A percentile compares a stretch with the other conserved stretches of the same genome.
Evolutionary conservation across 139 green algal species (phyloP).

Genomic region (Chlamydomonas incerta): DNA sequence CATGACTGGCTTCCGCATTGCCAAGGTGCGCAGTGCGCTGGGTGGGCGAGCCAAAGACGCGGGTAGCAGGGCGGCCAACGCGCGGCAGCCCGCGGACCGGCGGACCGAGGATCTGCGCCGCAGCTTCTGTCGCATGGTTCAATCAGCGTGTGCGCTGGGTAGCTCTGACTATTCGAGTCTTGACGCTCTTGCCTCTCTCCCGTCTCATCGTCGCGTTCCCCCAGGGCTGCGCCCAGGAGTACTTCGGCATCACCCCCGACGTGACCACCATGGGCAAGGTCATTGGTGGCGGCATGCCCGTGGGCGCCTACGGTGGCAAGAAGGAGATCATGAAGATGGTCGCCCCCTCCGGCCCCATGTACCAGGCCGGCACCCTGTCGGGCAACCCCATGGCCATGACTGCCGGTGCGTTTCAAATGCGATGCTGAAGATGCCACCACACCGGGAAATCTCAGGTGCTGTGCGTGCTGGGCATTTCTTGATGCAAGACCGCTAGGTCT

Average conservation of each 20-base stretch:
- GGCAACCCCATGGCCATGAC: slow-evolving; percentile 99
- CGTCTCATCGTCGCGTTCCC: not conserved
- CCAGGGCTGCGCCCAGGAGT: slow-evolving; percentile 82
- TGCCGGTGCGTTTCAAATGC: slow-evolving; percentile 86
- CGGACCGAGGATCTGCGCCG: too few species aligned
- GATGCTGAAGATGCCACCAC: too few species aligned
- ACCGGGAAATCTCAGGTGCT: too few species aligned
- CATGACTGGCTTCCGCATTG: slow-evolving; percentile 95
- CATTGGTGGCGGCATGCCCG: slow-evolving; percentile 97
- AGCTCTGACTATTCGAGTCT: too few species aligned
- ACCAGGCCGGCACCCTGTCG: slow-evolving; percentile 93
- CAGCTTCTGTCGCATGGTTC: too few species aligned
- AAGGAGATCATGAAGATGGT: slow-evolving; percentile 99
- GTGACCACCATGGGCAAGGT: slow-evolving; percentile 99
- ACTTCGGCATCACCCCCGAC: slow-evolving; percentile 98
- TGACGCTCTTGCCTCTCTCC: not conserved
- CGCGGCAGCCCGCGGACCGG: too few species aligned
- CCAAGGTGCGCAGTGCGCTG: slow-evolving; percentile 81
- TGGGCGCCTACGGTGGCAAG: slow-evolving; percentile 96
- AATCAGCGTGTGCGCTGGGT: too few species aligned
- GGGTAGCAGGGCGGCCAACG: too few species aligned
- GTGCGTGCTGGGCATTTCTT: too few species aligned
- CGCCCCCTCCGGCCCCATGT: slow-evolving; percentile 96
- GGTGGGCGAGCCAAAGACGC: too few species aligned
- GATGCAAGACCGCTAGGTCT: too few species aligned